Base-by-base conservation (phyloP, 2,329 filamentous ascomycete species). In the Dactylellina parvicollis region DNA sequence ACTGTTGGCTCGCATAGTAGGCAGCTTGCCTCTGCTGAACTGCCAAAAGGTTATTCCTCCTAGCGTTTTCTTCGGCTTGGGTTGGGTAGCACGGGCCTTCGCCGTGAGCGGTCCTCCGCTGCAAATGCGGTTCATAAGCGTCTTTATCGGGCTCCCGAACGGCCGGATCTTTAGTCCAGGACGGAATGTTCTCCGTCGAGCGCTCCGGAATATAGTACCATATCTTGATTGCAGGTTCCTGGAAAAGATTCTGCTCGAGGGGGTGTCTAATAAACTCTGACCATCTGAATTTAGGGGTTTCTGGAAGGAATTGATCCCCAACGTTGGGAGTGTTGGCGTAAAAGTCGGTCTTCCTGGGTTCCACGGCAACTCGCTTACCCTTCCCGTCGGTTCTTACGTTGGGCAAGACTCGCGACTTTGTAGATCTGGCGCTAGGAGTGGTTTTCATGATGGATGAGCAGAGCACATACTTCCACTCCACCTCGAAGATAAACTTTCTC, bases 401-500 rank as follows among this genome's bases (percentile, higher is more conserved):
- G 10, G 67, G 18, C 2, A 72, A 72, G 1, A 56, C 44, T 32
- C 67, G 42, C n/a, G 52, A 10, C 18, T 65, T 72, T 32, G 38
- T 64, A 4, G 60, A 4, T 44, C 40, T 65, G 14, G 40, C 16
- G 28, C 28, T 40, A n/a, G 67, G 67, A 2, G 59, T 44, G 2
- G 67, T 72, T 16, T 60, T 72, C 67, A 72, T 65, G 14, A 64
- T 49, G 1, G 67, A 46, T 10, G 67, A 59, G 10, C 59, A 64
- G 12, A 72, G 52, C 2, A 59, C 50, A n/a, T 72, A 95, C 81
- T 92, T 94, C 87, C 90, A 94, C 78, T 93, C 90, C 32, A 94
- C 86, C 80, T 95, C 92, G 49, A 93, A 81, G 40, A 87, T 87
- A 67, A 91, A 89, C 78, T 89, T 90, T 80, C 90, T 89, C 34